Conservation (phyloP, 805 yeast genomes). For the Yarrowia yakushimensis region DNA sequence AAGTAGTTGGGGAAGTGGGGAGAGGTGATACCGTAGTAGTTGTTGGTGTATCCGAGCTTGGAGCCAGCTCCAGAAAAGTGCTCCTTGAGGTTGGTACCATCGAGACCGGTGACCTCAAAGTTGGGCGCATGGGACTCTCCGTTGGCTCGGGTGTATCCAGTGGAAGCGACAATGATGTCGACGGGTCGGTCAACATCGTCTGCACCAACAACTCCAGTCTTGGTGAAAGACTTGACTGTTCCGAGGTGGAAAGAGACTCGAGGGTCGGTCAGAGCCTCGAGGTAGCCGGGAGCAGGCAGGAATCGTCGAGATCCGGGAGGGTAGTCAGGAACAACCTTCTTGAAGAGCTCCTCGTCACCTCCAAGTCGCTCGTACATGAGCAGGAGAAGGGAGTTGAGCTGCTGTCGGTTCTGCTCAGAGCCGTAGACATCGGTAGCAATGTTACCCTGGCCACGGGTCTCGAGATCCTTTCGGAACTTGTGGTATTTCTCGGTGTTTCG, state of each 20-base stretch:
- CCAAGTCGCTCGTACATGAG: conserved; percentile 26
- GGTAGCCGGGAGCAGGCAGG: conserved; percentile 32
- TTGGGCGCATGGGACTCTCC: conserved; percentile 18
- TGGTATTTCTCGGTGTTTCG: conserved; percentile 29
- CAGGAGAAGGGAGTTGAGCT: conserved; percentile 5
- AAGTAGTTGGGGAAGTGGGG: conserved; percentile 31
- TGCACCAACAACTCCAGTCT: conserved; percentile 28
- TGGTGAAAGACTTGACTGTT: conserved; percentile 28
- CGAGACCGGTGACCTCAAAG: conserved; percentile 25
- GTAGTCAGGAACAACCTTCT: conserved; percentile 30
- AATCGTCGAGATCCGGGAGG: conserved; percentile 32
- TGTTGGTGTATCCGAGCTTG: conserved; percentile 22
- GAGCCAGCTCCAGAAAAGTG: conserved; percentile 24
- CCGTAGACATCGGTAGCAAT: conserved; percentile 22
- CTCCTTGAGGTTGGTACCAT: conserved; percentile 24
- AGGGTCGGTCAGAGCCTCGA: conserved; percentile 28
- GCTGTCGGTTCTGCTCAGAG: conserved; percentile 9
- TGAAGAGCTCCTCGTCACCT: conserved; percentile 25
- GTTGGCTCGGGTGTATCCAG: conserved; percentile 25
- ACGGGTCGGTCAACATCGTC: conserved; percentile 26
- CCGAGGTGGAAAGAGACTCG: conserved; percentile 30
- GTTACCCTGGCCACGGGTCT: conserved; percentile 24
- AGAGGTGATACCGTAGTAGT: conserved; percentile 28
- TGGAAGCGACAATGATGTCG: conserved; percentile 27
- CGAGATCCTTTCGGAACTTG: conserved; percentile 32